These are phyloP conservation scores for Pyrenophora graminea DNA, from an alignment of 2,329 filamentous ascomycete species.

Conservation along the genomic window DNA sequence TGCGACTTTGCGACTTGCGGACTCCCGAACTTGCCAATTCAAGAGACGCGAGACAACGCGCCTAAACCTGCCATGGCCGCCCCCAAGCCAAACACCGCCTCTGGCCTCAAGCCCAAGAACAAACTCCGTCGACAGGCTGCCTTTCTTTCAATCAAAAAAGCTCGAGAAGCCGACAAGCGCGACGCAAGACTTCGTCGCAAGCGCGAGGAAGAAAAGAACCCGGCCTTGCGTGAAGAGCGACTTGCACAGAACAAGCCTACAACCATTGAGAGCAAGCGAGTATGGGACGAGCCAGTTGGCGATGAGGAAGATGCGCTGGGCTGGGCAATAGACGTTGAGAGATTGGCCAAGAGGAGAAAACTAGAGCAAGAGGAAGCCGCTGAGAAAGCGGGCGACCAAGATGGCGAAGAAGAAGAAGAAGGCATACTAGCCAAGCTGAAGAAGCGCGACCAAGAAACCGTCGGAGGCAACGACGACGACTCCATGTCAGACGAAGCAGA, in stretches of 20 bases:
- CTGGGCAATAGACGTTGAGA: slow-evolving; percentile 51
- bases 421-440: slow-evolving; percentile 40
- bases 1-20: background rate
- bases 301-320: slow-evolving; percentile 51
- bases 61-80: slow-evolving; percentile 51
- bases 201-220: slow-evolving; percentile 84
- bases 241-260: slow-evolving; percentile 75
- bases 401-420: slow-evolving; percentile 30
- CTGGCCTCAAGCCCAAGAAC: slow-evolving; percentile 66
- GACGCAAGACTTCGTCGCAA: slow-evolving; percentile 77
- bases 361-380: slow-evolving; percentile 46
- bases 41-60: slow-evolving; percentile 12
- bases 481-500: slow-evolving; percentile 48
- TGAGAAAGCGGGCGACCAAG: slow-evolving; percentile 13
- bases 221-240: slow-evolving; percentile 72
- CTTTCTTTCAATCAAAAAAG: slow-evolving; percentile 79
- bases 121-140: slow-evolving; percentile 79
- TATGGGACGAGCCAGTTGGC: slow-evolving; percentile 71
- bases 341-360: slow-evolving; percentile 51
- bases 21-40: background rate
- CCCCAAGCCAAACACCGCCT: slow-evolving; percentile 53
- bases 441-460: slow-evolving; percentile 30
- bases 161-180: slow-evolving; percentile 72
- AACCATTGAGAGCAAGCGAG: slow-evolving; percentile 56
- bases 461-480: slow-evolving; percentile 18